Percentiles rank a stretch among this genome's conserved stretches.
These are phyloP conservation scores for Butyriboletus appendiculatus DNA, from an alignment of 1,284 basidiomycete species.

Conservation along the genomic window DNA sequence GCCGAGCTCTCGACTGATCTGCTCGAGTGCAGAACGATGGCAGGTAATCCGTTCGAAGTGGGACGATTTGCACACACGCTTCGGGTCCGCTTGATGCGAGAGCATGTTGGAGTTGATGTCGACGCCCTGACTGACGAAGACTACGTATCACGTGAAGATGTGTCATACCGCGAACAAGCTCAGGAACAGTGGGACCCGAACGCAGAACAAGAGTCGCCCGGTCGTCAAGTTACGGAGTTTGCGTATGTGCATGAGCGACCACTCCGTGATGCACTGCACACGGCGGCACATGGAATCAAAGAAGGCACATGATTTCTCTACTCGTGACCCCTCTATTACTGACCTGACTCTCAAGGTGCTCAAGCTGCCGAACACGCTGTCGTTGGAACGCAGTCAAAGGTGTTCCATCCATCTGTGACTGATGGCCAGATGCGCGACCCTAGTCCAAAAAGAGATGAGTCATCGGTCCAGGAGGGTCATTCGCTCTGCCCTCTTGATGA, in stretches of 20 bases:
- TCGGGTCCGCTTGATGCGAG: constrained; percentile 92
- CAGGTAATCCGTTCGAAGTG: constrained; percentile 91
- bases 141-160: constrained; percentile 59
- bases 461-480: constrained; percentile 51
- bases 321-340: neutral
- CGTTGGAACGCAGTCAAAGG: constrained; percentile 38
- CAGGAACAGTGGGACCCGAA: constrained; percentile 81
- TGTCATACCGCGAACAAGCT: constrained; percentile 53
- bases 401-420: constrained; percentile 37
- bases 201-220: constrained; percentile 62
- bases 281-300: constrained; percentile 41
- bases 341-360: constrained; percentile 37
- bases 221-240: constrained; percentile 42
- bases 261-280: constrained; percentile 38
- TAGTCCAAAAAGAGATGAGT: constrained; percentile 27
- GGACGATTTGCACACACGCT: constrained; percentile 96
- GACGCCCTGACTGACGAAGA: constrained; percentile 86
- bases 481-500: constrained; percentile 56
- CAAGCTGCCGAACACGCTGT: constrained; percentile 44
- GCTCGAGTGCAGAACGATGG: constrained; percentile 74
- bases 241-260: constrained; percentile 36
- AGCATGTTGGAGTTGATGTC: constrained; percentile 95
- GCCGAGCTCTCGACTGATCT: neutral
- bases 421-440: constrained; percentile 1
- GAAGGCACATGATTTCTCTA: constrained; percentile 47